These are phyloP conservation scores for Annona cherimola DNA, from an alignment of 164 flowering plant genomes.

Conservation along the genomic window DNA sequence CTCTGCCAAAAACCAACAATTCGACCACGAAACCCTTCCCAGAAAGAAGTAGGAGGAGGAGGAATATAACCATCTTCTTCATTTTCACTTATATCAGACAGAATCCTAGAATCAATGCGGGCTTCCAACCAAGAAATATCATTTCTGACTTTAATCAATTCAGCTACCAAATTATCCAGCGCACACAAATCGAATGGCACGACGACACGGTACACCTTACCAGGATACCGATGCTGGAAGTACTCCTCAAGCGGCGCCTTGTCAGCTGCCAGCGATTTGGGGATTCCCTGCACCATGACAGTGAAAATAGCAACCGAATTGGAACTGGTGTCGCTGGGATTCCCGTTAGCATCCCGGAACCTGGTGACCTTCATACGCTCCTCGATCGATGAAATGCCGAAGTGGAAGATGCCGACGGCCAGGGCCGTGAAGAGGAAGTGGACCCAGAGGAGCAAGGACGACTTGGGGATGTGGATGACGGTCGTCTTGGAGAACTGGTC, in stretches of 20 bases:
- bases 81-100: constrained; percentile 31
- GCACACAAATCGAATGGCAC: constrained; percentile 92
- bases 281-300: constrained; percentile 81
- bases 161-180: constrained; percentile 72
- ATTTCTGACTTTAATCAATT: constrained; percentile 68
- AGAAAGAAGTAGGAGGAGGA: constrained; percentile 6
- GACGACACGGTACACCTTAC: constrained; percentile 77
- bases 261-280: constrained; percentile 60
- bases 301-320: constrained; percentile 77
- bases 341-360: constrained; percentile 84
- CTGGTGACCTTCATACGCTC: constrained; percentile 63
- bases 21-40: constrained; percentile 26
- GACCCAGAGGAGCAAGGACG: constrained; percentile 75
- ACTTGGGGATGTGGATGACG: constrained; percentile 66
- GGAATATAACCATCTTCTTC: constrained; percentile 13
- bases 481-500: constrained; percentile 92
- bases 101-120: constrained; percentile 51
- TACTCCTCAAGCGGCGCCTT: constrained; percentile 62
- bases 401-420: constrained; percentile 67
- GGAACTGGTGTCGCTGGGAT: constrained; percentile 52
- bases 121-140: constrained; percentile 80
- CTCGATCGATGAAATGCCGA: constrained; percentile 59
- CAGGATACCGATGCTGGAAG: constrained; percentile 82
- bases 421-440: constrained; percentile 68
- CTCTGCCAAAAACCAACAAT: constrained; percentile 31